A percentile compares a stretch with the other conserved stretches of the same genome.
These are phyloP conservation scores for Vicia villosa DNA, from an alignment of 306 rosid species.

Conservation along the genomic window DNA sequence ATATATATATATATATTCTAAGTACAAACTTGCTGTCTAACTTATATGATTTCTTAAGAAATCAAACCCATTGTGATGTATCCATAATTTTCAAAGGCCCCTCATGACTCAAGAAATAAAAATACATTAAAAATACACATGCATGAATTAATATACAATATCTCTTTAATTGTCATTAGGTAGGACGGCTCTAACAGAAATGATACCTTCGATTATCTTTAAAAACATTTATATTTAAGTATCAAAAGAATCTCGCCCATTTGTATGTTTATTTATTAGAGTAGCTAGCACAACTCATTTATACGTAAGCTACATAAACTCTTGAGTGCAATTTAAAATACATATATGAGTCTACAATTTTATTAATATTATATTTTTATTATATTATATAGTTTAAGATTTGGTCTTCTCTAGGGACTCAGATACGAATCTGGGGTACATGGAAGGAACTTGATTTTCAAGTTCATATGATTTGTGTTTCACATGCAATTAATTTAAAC, in stretches of 20 bases:
- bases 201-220: background rate
- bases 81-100: no score
- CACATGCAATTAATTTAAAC: slow-evolving; percentile 47
- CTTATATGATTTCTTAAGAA: no score
- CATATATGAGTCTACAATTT: background rate
- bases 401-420: slow-evolving; percentile 45
- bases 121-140: background rate
- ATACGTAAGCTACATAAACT: background rate
- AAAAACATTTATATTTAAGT: background rate
- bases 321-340: background rate
- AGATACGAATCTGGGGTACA: slow-evolving; percentile 45
- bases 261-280: background rate
- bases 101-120: background rate
- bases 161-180: background rate
- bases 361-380: background rate
- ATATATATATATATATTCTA: no score
- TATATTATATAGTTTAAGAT: slow-evolving; percentile 29
- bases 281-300: background rate
- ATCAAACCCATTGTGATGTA: no score
- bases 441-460: slow-evolving; percentile 42
- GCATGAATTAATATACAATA: background rate
- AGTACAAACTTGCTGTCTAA: no score
- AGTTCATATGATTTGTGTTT: slow-evolving; percentile 39
- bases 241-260: slow-evolving; percentile 1
- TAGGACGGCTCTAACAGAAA: slow-evolving; percentile 4